phyloP scores from a whole-genome alignment of 2,329 filamentous ascomycete species.

The Colletotrichum tanaceti region DNA sequence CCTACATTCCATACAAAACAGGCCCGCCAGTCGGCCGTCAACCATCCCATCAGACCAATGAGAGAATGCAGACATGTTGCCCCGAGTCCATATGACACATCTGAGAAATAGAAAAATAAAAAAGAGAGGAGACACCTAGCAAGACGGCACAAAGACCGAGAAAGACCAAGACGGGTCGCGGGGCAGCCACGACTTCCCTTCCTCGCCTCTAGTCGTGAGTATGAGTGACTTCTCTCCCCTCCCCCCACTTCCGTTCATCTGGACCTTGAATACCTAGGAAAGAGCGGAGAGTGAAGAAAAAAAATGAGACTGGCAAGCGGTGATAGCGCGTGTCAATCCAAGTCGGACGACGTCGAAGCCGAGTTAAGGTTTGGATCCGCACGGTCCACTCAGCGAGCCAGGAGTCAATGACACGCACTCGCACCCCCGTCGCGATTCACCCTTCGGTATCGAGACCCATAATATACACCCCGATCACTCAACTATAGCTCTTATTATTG shows the following conservation, averaged over 20 bases:
- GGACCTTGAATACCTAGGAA: not conserved
- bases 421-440: slow-evolving; percentile 37
- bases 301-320: slow-evolving; percentile 26
- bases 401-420: not conserved
- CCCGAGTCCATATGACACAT: not conserved
- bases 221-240: not conserved
- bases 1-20: not conserved
- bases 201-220: no score
- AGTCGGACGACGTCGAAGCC: slow-evolving; percentile 48
- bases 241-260: not conserved
- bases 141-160: slow-evolving; percentile 11
- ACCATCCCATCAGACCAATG: not conserved
- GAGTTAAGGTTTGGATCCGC: slow-evolving; percentile 50
- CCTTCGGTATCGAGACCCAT: not conserved
- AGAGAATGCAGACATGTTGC: not conserved
- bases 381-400: slow-evolving; percentile 10
- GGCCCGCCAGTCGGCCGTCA: not conserved
- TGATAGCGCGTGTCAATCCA: slow-evolving; percentile 35
- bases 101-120: not conserved
- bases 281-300: not conserved
- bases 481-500: not conserved
- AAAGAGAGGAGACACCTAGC: not conserved
- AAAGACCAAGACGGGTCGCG: slow-evolving; percentile 5
- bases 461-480: no score
- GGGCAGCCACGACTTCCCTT: not conserved